Evolutionary conservation across 2,329 filamentous ascomycete genomes (phyloP), one percentile per base, ranked within the genome.

Genomic region (Tolypocladium ovalisporum): DNA sequence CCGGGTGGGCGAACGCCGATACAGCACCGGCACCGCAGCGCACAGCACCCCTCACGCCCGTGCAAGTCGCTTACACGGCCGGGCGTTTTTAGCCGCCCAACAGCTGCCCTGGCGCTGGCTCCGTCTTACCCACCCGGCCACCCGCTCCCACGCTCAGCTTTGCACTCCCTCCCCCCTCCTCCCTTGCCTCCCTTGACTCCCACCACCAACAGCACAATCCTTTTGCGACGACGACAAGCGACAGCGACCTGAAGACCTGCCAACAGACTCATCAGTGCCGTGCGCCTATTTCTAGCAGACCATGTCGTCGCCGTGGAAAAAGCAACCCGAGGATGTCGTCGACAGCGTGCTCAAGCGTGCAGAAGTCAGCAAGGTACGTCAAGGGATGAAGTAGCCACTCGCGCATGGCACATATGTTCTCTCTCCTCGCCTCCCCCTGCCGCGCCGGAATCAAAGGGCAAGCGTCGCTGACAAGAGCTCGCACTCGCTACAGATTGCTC

Each of bases 331-430:
- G 68, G 80, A 76, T 66, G 84, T 86, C 57, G 83, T 79, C 56
- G 85, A 87, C 70, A 83, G 82, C 71, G 85, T 90, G 57, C 78
- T 89, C 67, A 86, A 86, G 72, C 79, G 87, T 74, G 85, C 84
- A 61, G 86, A 89, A 77, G 82, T 89, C 65, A 86, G 85, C 78
- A 89, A 88, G 80, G 87, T 89, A 76, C 68, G 79, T 71, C 58
- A 60, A 58, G 54, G 47, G 36, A 54, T 34, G 10, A 15, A n/a
- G 19, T 32, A 35, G 47, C 47, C 47, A 34, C 32, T 19, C 15
- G 47, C 6, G 47, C 47, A n/a, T 10, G 4, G 17, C 8, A 29
- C 47, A 22, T 52, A 9, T 22, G 47, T 22, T 34, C 47, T 35
- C 12, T 13, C 29, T 19, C 13, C 7, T 19, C 29, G 47, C 47